Evolutionary conservation across 495 filamentous ascomycete genomes (phyloP).

Genomic region (Melanomma pulvis-pyrius): DNA sequence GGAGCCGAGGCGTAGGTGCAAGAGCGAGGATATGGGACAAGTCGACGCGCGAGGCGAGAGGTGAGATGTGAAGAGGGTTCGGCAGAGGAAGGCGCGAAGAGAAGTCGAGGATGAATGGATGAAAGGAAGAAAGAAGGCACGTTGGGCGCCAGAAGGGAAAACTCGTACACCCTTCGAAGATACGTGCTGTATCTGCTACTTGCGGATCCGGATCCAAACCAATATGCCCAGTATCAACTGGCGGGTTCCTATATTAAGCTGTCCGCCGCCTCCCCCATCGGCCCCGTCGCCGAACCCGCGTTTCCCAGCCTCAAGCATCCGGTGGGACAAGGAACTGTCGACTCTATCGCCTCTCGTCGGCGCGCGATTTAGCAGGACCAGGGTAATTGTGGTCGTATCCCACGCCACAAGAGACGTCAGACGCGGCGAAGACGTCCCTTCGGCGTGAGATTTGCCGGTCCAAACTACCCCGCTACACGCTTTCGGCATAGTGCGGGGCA

Average conservation of each 20-base stretch:
- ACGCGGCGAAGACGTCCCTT: not conserved
- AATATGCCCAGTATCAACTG: not conserved
- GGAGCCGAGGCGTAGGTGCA: not conserved
- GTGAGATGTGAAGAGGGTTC: not conserved
- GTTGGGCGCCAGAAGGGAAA: not conserved
- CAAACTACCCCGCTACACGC: conserved; percentile 16
- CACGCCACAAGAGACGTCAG: not conserved
- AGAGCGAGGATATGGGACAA: not conserved
- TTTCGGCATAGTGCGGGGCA: conserved; percentile 34
- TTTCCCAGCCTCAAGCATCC: not conserved
- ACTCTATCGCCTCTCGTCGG: not conserved
- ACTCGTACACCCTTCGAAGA: not conserved
- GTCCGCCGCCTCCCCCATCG: too few relatives aligned
- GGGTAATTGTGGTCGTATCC: not conserved
- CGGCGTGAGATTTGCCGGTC: conserved; percentile 23
- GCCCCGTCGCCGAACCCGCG: not conserved
- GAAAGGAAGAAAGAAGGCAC: too few relatives aligned
- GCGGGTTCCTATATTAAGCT: not conserved
- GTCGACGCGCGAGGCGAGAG: not conserved
- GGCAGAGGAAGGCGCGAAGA: not conserved
- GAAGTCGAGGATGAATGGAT: not conserved
- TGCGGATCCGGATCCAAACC: not conserved
- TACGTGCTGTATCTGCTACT: not conserved
- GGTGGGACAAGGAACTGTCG: not conserved
- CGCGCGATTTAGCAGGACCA: not conserved